A percentile compares a stretch with the other conserved stretches of the same genome.
Evolutionary conservation across 495 filamentous ascomycete species (phyloP).

Genomic region (Penicillium pancosmium): DNA sequence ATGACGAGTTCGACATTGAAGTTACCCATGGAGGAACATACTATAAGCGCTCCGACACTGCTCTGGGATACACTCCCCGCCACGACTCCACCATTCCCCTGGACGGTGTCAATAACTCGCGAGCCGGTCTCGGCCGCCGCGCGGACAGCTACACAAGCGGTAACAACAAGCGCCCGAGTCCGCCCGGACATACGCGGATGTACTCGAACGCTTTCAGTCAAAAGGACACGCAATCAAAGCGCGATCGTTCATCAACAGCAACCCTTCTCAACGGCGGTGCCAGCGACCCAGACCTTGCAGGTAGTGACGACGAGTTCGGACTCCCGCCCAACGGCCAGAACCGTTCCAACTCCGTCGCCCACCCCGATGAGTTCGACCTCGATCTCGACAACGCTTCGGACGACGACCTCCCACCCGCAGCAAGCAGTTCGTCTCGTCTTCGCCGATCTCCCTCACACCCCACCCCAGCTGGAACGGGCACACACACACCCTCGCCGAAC

Average conservation of each 20-base stretch:
- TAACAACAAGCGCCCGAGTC: conserved; percentile 52
- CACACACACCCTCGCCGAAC: conserved; percentile 23
- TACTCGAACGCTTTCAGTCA: conserved; percentile 63
- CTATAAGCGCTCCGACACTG: conserved; percentile 72
- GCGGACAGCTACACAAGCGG: conserved; percentile 57
- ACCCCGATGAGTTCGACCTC: conserved; percentile 53
- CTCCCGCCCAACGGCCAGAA: conserved; percentile 52
- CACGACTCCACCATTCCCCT: conserved; percentile 58
- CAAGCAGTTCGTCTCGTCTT: conserved; percentile 44
- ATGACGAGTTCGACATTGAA: conserved; percentile 99
- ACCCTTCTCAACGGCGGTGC: conserved; percentile 38
- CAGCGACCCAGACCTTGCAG: conserved; percentile 43
- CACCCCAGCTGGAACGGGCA: conserved; percentile 15
- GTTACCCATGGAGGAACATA: conserved; percentile 73
- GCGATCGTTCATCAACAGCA: conserved; percentile 45
- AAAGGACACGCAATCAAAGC: conserved; percentile 39
- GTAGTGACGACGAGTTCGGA: conserved; percentile 57
- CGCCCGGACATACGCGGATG: conserved; percentile 49
- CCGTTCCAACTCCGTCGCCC: conserved; percentile 60
- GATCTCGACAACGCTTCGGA: conserved; percentile 48
- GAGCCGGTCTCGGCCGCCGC: conserved; percentile 32
- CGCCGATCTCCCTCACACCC: conserved; percentile 60
- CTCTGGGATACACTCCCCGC: conserved; percentile 74
- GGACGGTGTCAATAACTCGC: conserved; percentile 47
- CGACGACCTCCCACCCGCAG: conserved; percentile 55